Evolutionary conservation across 2,329 filamentous ascomycete species (phyloP).

Genomic region (Geosmithia morbida): DNA sequence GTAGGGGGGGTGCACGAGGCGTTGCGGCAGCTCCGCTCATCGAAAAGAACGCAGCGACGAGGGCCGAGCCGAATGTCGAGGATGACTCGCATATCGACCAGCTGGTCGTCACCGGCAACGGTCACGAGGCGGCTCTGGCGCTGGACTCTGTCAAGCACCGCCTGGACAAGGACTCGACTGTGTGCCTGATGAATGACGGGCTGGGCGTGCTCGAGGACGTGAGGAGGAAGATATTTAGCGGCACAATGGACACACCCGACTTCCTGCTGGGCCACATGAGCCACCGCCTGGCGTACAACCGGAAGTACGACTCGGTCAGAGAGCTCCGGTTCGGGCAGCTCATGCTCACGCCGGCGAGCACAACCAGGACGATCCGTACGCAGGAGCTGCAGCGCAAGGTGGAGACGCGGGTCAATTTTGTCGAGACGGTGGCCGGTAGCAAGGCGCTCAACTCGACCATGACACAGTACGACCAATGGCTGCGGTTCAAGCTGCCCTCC

Average conservation of each 20-base stretch:
- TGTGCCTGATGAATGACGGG: conserved; percentile 68
- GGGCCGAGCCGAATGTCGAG: conserved; percentile 6
- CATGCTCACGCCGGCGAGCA: conserved; percentile 12
- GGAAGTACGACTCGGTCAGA: conserved; percentile 21
- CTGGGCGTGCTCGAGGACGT: conserved; percentile 74
- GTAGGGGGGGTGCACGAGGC: not conserved
- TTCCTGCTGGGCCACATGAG: conserved; percentile 58
- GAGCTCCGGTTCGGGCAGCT: conserved; percentile 18
- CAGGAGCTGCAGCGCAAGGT: conserved; percentile 6
- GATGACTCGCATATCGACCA: conserved; percentile 47
- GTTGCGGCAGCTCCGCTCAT: conserved; percentile 5
- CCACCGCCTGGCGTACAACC: conserved; percentile 28
- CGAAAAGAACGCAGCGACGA: conserved; percentile 8
- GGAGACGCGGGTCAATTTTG: conserved; percentile 8
- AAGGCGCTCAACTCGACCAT: conserved; percentile 8
- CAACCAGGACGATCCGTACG: conserved; percentile 2
- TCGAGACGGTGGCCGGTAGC: conserved; percentile 7
- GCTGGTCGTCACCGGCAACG: conserved; percentile 49
- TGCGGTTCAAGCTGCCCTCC: conserved; percentile 64
- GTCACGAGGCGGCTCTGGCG: conserved; percentile 39
- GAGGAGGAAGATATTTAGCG: conserved; percentile 54
- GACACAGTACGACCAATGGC: conserved; percentile 25
- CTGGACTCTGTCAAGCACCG: conserved; percentile 48
- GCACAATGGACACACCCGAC: conserved; percentile 49
- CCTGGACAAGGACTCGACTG: conserved; percentile 51